These are phyloP conservation scores for Histomonas meleagridis DNA, from an alignment of 208 protist species.

Conservation along the genomic window DNA sequence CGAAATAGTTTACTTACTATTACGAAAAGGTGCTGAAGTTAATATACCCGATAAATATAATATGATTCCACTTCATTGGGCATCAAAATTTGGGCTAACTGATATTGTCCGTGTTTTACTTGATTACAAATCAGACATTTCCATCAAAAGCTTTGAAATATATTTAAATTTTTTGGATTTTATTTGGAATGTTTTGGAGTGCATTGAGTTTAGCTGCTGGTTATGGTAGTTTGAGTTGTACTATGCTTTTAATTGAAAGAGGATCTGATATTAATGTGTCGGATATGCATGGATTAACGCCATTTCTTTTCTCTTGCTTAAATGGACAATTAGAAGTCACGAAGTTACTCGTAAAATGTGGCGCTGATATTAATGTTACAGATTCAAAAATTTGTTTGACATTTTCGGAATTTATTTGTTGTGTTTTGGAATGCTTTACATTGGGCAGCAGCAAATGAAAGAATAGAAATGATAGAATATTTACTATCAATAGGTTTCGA, in stretches of 20 bases:
- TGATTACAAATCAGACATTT: background rate
- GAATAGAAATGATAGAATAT: background rate
- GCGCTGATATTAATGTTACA: background rate
- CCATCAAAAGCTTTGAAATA: background rate
- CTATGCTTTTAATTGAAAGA: background rate
- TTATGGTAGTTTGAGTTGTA: background rate
- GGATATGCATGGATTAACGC: background rate
- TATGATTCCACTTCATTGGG: conserved; percentile 2
- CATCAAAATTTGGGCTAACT: background rate
- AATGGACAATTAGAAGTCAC: background rate
- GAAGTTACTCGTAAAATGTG: background rate
- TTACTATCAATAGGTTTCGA: background rate
- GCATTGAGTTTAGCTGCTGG: background rate
- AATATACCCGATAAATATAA: background rate
- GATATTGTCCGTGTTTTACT: background rate
- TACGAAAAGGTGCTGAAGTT: background rate
- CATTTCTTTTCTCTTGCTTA: background rate
- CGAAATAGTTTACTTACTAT: background rate
- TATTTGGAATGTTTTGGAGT: no score
- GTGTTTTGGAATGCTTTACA: background rate
- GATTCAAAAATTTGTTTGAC: no score
- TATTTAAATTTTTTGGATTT: no score
- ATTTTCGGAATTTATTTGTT: no score
- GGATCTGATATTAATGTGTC: background rate
- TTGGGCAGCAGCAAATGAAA: background rate